Base-by-base conservation (phyloP, 345 rosid genomes). In the Acer campestre region DNA sequence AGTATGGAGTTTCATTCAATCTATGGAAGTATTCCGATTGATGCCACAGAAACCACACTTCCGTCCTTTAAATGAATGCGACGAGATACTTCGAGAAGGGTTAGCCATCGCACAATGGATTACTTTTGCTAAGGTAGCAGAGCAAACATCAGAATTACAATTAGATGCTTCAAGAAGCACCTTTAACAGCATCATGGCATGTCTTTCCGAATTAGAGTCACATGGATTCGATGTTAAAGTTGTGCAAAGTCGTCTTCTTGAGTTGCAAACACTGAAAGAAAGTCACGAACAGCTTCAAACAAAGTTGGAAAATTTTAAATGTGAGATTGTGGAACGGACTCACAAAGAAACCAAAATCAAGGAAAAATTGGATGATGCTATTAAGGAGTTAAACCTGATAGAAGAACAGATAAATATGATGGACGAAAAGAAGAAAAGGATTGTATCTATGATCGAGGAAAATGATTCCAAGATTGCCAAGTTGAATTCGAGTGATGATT, bases 41-140 rank as follows among this genome's bases (percentile, higher is more conserved):
- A 48, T 82, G 46, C 87, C 84, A 46, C 89, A 86, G 66, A 70
- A 75, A 14, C 85, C 84, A 17, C 89, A 86, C 79, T 86, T 86
- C 25, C 48, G 22, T 69, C 87, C 84, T 73, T 71, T 86, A 27
- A 13, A 38, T 8, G 58, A 67, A 23, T n/a, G 42, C 2, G 73
- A 75, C 29, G 82, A 78, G 74, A 65, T 38, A 35, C 65, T 13
- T 18, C 84, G 85, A 3, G 85, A 86, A 78, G 89, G 89, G 71
- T 69, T 70, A 22, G 87, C 85, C 27, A 80, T 80, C 12, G 85
- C 79, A 20, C 38, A 67, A 31, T 84, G 82, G 87, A 22, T 84
- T 51, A 83, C 80, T 31, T 86, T 83, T 44, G 81, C 81, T 12
- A 64, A 61, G 25, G 46, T 79, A 49, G 73, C 70, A 1, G 83